Evolutionary conservation across 306 rosid genomes (phyloP).

Genomic region (Inga laurina): DNA sequence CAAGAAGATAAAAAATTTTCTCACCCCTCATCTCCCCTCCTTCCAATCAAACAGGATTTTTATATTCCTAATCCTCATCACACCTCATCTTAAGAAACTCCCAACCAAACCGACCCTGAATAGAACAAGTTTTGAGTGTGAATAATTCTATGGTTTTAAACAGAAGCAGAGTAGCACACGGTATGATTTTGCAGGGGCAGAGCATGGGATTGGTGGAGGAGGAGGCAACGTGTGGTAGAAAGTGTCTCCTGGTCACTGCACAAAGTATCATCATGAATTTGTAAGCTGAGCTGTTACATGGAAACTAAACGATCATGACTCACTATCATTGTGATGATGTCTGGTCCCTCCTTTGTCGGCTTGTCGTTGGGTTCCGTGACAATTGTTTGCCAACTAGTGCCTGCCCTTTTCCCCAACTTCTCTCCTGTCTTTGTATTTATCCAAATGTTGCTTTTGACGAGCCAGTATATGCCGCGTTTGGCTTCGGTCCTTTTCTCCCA

Average conservation of each 20-base stretch:
- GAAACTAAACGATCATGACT: slow-evolving; percentile 1
- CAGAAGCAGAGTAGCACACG: neutral
- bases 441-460: neutral
- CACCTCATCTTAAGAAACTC: too few relatives aligned
- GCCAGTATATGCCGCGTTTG: too few relatives aligned
- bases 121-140: too few relatives aligned
- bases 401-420: neutral
- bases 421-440: neutral
- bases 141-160: too few relatives aligned
- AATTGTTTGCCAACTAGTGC: neutral
- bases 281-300: neutral
- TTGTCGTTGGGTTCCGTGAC: slow-evolving; percentile 50
- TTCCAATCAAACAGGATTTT: too few relatives aligned
- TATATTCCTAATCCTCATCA: too few relatives aligned
- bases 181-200: neutral
- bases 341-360: slow-evolving; percentile 59
- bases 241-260: slow-evolving; percentile 27
- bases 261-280: neutral
- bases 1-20: too few relatives aligned
- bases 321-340: slow-evolving; percentile 15
- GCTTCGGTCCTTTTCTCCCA: too few relatives aligned
- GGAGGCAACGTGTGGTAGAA: neutral
- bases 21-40: too few relatives aligned
- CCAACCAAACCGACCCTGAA: too few relatives aligned
- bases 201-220: neutral